A percentile compares a stretch with the other conserved stretches of the same genome.
Conservation (phyloP, 1,284 basidiomycete genomes). For the Cutaneotrichosporon curvatum region DNA sequence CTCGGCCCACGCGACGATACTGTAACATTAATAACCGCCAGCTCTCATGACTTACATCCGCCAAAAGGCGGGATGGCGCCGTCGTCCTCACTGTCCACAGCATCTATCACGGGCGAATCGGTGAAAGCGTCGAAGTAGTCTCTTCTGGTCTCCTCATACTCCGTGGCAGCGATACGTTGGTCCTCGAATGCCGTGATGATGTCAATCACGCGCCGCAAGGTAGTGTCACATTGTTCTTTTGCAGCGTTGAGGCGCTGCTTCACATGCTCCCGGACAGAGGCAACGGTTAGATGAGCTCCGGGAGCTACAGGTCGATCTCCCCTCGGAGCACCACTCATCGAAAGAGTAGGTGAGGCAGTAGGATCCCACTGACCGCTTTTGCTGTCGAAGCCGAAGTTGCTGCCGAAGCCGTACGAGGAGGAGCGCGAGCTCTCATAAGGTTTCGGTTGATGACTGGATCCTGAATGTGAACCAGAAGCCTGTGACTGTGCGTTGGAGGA, state of each 20-base stretch:
- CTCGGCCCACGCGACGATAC: constrained; percentile 32
- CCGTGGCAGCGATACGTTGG: constrained; percentile 51
- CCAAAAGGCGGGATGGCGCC: constrained; percentile 10
- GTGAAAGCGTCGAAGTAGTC: constrained; percentile 44
- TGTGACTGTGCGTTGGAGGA: too few species aligned
- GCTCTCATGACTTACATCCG: constrained; percentile 1
- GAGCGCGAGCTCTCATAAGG: constrained; percentile 16
- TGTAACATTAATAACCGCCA: background rate
- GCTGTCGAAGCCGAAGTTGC: constrained; percentile 8
- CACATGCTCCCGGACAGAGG: constrained; percentile 88
- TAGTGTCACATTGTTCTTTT: constrained; percentile 92
- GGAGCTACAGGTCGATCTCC: constrained; percentile 28
- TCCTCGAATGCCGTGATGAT: constrained; percentile 93
- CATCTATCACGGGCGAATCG: constrained; percentile 33
- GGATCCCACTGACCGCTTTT: constrained; percentile 30
- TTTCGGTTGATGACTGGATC: too few species aligned
- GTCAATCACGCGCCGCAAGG: constrained; percentile 82
- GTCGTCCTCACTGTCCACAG: constrained; percentile 36
- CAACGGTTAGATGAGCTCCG: constrained; percentile 37
- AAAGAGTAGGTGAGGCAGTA: constrained; percentile 37
- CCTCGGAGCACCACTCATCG: background rate
- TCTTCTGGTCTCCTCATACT: constrained; percentile 21
- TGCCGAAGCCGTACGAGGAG: constrained; percentile 26
- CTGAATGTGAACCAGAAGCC: too few species aligned
- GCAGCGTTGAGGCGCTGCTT: constrained; percentile 85